Evolutionary conservation across 148 eudicot species (phyloP), one percentile per base, ranked within the genome.

Genomic region (Cornus controversa): DNA sequence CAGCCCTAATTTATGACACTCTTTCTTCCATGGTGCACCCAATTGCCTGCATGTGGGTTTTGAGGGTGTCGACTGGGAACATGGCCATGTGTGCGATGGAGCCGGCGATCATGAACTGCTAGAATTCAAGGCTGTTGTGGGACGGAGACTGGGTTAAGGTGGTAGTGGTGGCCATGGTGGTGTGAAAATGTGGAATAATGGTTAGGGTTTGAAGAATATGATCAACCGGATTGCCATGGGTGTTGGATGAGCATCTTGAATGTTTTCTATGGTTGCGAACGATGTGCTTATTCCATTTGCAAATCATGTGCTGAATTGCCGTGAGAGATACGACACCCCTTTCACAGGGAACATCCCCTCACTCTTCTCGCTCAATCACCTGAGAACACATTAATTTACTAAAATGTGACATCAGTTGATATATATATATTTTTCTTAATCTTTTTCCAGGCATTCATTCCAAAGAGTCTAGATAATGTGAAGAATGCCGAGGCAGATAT

Each of bases 401-500:
- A 0, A 60, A n/a, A n/a, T 60, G 24, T 60, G 45, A 14, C 24
- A 60, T 60, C 1, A 22, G 8, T n/a, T 60, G 0, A 60, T n/a
- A 6, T 22, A 18, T 22, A 2, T 6, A 0, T 50, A 0, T 7
- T 1, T 15, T 50, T 3, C n/a, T n/a, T n/a, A n/a, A n/a, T n/a
- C n/a, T 50, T 66, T 67, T 20, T 66, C 9, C 85, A 96, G 99
- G 89, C 98, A 36, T 96, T 8, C 63, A 96, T 96, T 63, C 95
- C 99, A 28, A 93, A 93, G 85, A 90, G 95, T 8, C 83, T 96
- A 66, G 97, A 88, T 40, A 79, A 86, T 76, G 99, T 96, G 74
- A 92, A 84, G 85, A 83, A 96, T 84, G 95, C 87, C 0, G 99
- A 96, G 84, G 91, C 82, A 75, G 99, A 91, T 74, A 91, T 93